Evolutionary conservation across 352 stramenopile genomes (phyloP).

Genomic region (Globisporangium middletonii): DNA sequence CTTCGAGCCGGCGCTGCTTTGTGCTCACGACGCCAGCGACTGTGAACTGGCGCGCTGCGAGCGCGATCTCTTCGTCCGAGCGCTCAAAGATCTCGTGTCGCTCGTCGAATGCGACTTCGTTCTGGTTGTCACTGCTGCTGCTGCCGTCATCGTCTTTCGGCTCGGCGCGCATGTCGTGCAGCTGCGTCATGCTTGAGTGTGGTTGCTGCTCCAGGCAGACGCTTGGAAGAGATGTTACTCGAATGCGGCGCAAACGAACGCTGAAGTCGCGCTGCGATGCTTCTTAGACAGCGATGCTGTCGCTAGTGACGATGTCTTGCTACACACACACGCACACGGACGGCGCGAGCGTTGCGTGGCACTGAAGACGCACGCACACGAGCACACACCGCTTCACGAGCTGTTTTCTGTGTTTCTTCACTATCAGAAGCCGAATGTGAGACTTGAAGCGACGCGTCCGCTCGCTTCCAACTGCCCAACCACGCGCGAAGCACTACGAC

Average conservation of each 20-base stretch:
- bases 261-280: too few species aligned
- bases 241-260: too few species aligned
- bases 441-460: conserved; percentile 6
- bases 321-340: too few species aligned
- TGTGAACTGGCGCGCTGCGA: conserved; percentile 63
- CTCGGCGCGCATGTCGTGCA: conserved; percentile 39
- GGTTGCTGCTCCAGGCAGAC: background rate
- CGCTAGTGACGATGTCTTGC: too few species aligned
- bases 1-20: conserved; percentile 69
- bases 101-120: conserved; percentile 32
- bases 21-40: conserved; percentile 72
- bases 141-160: conserved; percentile 26
- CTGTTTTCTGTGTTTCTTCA: too few species aligned
- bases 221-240: background rate
- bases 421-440: background rate
- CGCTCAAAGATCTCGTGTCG: conserved; percentile 42
- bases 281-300: too few species aligned
- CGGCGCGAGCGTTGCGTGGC: too few species aligned
- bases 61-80: conserved; percentile 50
- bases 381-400: too few species aligned
- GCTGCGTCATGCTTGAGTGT: conserved; percentile 13
- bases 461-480: too few species aligned
- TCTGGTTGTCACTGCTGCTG: conserved; percentile 11
- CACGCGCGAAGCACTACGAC: background rate
- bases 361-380: too few species aligned